phyloP scores from a whole-genome alignment of 352 stramenopile genomes.

The Phytophthora litchii region DNA sequence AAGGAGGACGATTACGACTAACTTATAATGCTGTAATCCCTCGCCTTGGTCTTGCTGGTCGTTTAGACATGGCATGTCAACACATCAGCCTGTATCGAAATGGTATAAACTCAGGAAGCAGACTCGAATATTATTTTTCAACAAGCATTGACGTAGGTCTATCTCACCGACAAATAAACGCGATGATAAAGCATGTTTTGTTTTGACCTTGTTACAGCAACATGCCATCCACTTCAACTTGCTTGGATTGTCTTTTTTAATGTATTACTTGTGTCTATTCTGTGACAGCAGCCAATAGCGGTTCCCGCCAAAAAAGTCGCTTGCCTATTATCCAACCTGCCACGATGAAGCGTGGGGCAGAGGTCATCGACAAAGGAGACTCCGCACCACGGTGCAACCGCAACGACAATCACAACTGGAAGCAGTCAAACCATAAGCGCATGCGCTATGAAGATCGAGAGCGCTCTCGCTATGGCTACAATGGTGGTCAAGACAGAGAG shows the following conservation, averaged over 20 bases:
- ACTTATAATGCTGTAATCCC: slow-evolving; percentile 35
- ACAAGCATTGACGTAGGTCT: background rate
- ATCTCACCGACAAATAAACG: slow-evolving; percentile 11
- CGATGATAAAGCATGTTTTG: slow-evolving; percentile 14
- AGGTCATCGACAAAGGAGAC: slow-evolving; percentile 16
- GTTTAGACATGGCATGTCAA: slow-evolving; percentile 7
- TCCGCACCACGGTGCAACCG: background rate
- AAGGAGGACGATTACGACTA: slow-evolving; percentile 93
- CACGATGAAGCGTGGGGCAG: slow-evolving; percentile 31
- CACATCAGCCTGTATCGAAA: slow-evolving; percentile 1
- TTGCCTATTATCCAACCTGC: background rate
- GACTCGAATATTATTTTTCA: background rate
- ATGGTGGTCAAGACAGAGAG: background rate
- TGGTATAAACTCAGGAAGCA: slow-evolving; percentile 6
- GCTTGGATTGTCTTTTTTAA: background rate
- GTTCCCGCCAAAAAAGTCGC: slow-evolving; percentile 38
- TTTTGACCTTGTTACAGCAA: background rate
- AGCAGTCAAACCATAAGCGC: slow-evolving; percentile 22
- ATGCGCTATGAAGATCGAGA: slow-evolving; percentile 12
- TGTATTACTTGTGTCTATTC: background rate
- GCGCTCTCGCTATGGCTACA: background rate
- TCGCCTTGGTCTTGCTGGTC: slow-evolving; percentile 7
- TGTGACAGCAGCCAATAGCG: background rate
- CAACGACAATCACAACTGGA: slow-evolving; percentile 2
- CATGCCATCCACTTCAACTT: slow-evolving; percentile 9